These are phyloP conservation scores for Cercophora sp. DNA, from an alignment of 495 filamentous ascomycete genomes.

Conservation along the genomic window DNA sequence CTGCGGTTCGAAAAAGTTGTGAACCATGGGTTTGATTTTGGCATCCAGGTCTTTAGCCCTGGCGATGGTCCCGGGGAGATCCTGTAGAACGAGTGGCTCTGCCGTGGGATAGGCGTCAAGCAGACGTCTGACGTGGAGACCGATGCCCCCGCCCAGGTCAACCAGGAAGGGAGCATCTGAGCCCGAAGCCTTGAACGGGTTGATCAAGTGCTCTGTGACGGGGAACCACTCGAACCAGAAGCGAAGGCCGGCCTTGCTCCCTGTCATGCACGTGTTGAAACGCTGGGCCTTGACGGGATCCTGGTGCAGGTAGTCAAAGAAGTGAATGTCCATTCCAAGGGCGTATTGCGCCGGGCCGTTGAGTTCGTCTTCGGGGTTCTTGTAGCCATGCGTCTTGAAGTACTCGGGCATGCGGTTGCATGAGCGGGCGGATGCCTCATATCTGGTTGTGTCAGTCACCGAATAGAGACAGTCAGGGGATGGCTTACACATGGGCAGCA, in stretches of 20 bases:
- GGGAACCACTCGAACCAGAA: constrained; percentile 13
- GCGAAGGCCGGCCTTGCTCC: constrained; percentile 5
- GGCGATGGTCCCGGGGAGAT: constrained; percentile 40
- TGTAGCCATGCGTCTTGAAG: constrained; percentile 20
- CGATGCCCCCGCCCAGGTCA: constrained; percentile 44
- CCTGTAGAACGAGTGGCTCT: constrained; percentile 42
- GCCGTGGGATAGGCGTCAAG: constrained; percentile 26
- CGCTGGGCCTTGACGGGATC: constrained; percentile 9
- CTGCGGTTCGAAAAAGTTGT: constrained; percentile 41
- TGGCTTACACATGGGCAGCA: neutral
- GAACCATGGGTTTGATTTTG: constrained; percentile 25
- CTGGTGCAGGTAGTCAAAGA: constrained; percentile 15
- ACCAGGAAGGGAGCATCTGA: constrained; percentile 38
- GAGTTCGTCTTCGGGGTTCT: constrained; percentile 19
- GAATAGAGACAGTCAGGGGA: neutral
- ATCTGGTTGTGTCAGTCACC: neutral
- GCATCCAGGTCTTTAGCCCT: constrained; percentile 16
- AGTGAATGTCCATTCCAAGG: constrained; percentile 14
- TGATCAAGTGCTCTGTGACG: neutral
- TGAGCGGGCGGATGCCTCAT: constrained; percentile 4
- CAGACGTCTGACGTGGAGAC: constrained; percentile 41
- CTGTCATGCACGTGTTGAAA: constrained; percentile 11
- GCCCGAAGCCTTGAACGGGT: neutral
- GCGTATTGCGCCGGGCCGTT: constrained; percentile 14
- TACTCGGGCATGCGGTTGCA: constrained; percentile 20